phyloP scores from a whole-genome alignment of 495 filamentous ascomycete genomes.

The Penicillium soppii region DNA sequence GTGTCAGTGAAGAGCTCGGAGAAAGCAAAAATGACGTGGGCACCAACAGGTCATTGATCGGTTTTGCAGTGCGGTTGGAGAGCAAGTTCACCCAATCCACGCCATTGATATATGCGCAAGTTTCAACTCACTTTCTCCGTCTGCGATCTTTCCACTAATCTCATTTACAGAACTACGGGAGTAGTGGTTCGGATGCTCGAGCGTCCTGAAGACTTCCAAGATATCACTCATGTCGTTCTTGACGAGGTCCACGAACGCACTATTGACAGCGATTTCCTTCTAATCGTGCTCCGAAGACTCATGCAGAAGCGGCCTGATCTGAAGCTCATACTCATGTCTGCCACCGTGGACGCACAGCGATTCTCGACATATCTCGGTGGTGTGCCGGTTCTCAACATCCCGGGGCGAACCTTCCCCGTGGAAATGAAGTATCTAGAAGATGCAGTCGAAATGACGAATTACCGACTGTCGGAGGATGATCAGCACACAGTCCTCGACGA shows the following conservation, averaged over 20 bases:
- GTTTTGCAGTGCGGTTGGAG: constrained; percentile 91
- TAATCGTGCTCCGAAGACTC: constrained; percentile 84
- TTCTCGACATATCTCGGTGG: constrained; percentile 85
- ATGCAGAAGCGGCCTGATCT: constrained; percentile 69
- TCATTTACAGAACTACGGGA: constrained; percentile 56
- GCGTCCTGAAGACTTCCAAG: constrained; percentile 75
- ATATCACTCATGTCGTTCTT: constrained; percentile 88
- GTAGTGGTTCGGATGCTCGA: constrained; percentile 98
- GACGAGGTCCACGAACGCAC: constrained; percentile 95
- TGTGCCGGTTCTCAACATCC: constrained; percentile 83
- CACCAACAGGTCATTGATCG: constrained; percentile 77
- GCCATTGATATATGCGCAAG: constrained; percentile 77
- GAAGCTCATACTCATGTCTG: constrained; percentile 91
- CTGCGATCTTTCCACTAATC: constrained; percentile 3
- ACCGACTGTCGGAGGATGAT: constrained; percentile 56
- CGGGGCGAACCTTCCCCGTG: constrained; percentile 91
- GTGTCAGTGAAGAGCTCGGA: constrained; percentile 92
- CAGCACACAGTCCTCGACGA: constrained; percentile 42
- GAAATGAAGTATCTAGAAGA: constrained; percentile 86
- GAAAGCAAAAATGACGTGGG: constrained; percentile 80
- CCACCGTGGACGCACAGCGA: constrained; percentile 85
- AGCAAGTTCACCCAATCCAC: constrained; percentile 79
- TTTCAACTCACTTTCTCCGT: not conserved
- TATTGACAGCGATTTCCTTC: constrained; percentile 92
- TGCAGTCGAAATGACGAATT: constrained; percentile 78